Base-by-base conservation (phyloP, 2,329 filamentous ascomycete genomes). In the Fusarium newnesense region DNA sequence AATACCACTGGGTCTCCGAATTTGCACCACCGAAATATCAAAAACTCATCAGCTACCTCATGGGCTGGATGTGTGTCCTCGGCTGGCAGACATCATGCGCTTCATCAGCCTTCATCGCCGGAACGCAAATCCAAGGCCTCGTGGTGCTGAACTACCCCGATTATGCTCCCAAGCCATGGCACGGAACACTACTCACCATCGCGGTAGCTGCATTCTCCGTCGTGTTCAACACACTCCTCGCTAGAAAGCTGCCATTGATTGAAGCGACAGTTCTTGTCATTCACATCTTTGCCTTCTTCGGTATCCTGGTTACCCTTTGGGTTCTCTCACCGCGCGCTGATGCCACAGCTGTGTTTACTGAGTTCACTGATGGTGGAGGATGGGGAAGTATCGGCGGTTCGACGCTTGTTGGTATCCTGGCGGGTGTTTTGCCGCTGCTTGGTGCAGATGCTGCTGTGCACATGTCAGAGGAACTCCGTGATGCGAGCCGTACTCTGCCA, bases 1-100 rank as follows among this genome's bases (percentile, higher is more conserved):
- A 90, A 72, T 90, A 89, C 69, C 87, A 89, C 71, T 89, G 87
- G 87, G 87, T 89, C 3, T 88, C 84, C 2, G 86, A 88, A 57
- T 88, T 89, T 67, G 84, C 86, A 2, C 85, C 87, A 0, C 80
- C 78, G 1, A 78, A 79, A 47, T 82, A 84, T 58, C 87, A 89
- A 71, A 88, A 86, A 63, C 84, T 86, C 40, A 79, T 89, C 4
- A 88, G 86, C 67, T 91, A 90, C 73, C 76, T 87, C 21, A 78
- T 77, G 78, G 85, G 84, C 4, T 87, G 85, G 85, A 81, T 85
- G 70, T 84, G 81, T 9, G 81, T 85, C 1, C 78, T 85, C 1
- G 84, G 83, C 30, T 87, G 85, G 85, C 83, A 86, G 50, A 79
- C 81, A 2, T 80, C 81, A 4, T 78, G 83, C 3, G 83, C 85